Base-by-base conservation (phyloP, 2,329 filamentous ascomycete species). In the Penicillium sp. region DNA sequence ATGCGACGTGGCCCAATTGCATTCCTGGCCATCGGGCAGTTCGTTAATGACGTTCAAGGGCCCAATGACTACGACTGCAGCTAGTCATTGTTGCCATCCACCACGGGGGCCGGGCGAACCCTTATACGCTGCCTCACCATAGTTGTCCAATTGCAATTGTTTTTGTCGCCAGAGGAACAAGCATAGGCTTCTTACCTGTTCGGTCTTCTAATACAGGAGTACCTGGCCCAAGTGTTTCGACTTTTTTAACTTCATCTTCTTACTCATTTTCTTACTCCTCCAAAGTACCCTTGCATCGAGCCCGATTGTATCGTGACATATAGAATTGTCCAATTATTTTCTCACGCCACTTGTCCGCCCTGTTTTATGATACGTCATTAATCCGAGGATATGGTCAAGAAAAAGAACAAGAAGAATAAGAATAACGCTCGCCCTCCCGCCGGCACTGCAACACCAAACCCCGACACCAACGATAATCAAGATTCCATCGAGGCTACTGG, bases 1-100 rank as follows among this genome's bases (percentile, higher is more conserved):
- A 51, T 64, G 68, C 75, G 71, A 77, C 75, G 75, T 77, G 75
- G 75, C 66, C 74, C 75, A 77, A 77, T 77, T 61, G 70, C 56
- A 69, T 56, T 33, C 33, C 39, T 57, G 66, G 59, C 55, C 62
- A 64, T 70, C 65, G 62, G 67, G 67, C 64, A 65, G 68, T 72
- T 74, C 70, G 63, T 67, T 58, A 52, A 69, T 70, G 67, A 69
- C 65, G 65, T 72, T 65, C 53, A 65, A 67, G 65, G 66, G 60
- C 62, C 65, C 62, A 67, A 70, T 62, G n/a, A 16, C 63, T 62
- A 60, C 64, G 65, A 39, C 57, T 69, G 69, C 64, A 64, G 61
- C 66, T 63, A 60, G 61, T 46, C 64, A 62, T 63, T 60, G 62
- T 53, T 68, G 58, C 67, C 66, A 65, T 66, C 62, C 62, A 61